phyloP scores from a whole-genome alignment of 2,329 filamentous ascomycete species.

The Monosporascus sp. region DNA sequence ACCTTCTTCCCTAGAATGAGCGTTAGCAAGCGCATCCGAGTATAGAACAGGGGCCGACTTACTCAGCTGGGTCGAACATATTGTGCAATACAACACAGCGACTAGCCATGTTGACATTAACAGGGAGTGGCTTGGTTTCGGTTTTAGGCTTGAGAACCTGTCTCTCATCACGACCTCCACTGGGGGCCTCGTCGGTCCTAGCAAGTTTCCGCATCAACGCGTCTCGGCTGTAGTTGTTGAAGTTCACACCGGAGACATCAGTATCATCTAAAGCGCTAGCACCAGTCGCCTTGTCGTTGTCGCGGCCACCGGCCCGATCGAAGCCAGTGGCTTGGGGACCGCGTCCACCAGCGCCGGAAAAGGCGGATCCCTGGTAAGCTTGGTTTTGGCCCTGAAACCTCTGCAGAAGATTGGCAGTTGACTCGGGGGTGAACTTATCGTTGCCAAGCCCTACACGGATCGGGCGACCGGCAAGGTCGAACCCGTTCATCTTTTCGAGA shows the following conservation, averaged over 20 bases:
- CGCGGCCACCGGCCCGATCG: constrained; percentile 82
- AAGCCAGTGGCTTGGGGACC: constrained; percentile 82
- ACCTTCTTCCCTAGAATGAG: constrained; percentile 65
- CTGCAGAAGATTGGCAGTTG: constrained; percentile 85
- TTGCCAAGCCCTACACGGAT: constrained; percentile 99
- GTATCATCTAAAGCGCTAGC: constrained; percentile 96
- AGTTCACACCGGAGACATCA: constrained; percentile 96
- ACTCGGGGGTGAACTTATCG: constrained; percentile 99
- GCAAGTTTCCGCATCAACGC: constrained; percentile 98
- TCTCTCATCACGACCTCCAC: constrained; percentile 61
- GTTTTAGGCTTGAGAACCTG: constrained; percentile 73
- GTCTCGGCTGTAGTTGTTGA: constrained; percentile 98
- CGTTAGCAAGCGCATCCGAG: constrained; percentile 26
- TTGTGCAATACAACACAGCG: constrained; percentile 92
- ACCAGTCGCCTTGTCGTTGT: constrained; percentile 83
- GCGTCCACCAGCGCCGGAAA: constrained; percentile 84
- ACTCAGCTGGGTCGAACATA: constrained; percentile 91
- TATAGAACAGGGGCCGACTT: constrained; percentile 37
- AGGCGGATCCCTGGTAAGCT: constrained; percentile 82
- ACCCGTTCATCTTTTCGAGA: constrained; percentile 98
- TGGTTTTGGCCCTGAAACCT: constrained; percentile 80
- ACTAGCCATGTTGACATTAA: constrained; percentile 87
- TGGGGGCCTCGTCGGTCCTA: constrained; percentile 77
- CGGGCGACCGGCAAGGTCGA: constrained; percentile 92
- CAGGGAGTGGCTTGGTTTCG: constrained; percentile 70